These are phyloP conservation scores for Cordyceps sp. DNA, from an alignment of 2,329 filamentous ascomycete genomes.

Conservation along the genomic window DNA sequence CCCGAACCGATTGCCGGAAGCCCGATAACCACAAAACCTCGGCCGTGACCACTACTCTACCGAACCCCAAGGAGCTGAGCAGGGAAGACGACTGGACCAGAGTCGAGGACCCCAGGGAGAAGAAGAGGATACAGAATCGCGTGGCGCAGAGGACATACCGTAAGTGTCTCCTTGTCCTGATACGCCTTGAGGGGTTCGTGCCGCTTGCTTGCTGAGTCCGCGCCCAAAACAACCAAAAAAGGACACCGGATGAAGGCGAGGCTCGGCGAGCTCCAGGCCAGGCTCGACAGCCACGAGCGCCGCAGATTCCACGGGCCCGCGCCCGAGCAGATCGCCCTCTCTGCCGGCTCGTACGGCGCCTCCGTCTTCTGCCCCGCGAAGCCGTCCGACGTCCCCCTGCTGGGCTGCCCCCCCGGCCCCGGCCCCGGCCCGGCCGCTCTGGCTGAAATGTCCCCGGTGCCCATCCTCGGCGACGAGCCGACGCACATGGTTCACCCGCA, in stretches of 20 bases:
- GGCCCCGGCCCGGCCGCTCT: too few species aligned
- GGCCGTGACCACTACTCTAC: background rate
- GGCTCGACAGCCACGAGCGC: constrained; percentile 12
- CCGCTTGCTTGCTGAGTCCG: background rate
- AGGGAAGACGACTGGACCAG: constrained; percentile 14
- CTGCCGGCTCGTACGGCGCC: too few species aligned
- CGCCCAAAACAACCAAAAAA: background rate
- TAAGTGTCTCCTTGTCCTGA: constrained; percentile 6
- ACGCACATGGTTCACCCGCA: too few species aligned
- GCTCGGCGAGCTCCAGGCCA: constrained; percentile 13
- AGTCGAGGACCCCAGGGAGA: constrained; percentile 12
- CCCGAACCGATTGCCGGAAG: too few species aligned
- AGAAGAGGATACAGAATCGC: constrained; percentile 16
- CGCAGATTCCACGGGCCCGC: too few species aligned
- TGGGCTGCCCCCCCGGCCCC: too few species aligned
- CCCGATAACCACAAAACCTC: too few species aligned
- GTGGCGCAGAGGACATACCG: constrained; percentile 16
- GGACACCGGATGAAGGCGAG: constrained; percentile 15
- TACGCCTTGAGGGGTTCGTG: background rate
- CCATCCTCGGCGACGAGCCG: too few species aligned
- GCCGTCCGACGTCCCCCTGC: too few species aligned
- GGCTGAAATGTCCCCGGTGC: too few species aligned
- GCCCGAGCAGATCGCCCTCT: too few species aligned
- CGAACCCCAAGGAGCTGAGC: constrained; percentile 4
- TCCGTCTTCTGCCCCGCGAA: too few species aligned